These are phyloP conservation scores for Chlorella sorokiniana DNA, from an alignment of 139 green algal species.

Conservation along the genomic window DNA sequence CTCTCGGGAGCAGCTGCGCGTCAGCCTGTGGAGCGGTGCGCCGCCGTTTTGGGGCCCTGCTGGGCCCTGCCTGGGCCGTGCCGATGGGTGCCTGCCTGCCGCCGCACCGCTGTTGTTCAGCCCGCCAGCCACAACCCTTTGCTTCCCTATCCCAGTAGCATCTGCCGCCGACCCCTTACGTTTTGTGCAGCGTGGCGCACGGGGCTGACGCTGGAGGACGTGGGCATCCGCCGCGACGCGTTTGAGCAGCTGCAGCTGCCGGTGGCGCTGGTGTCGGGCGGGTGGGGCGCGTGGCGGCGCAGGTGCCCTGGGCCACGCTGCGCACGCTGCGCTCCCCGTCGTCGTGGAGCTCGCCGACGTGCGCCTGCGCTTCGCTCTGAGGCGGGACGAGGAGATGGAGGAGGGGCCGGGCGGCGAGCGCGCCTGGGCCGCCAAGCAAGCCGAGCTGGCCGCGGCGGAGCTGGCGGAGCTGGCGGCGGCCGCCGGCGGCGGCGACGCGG, in stretches of 20 bases:
- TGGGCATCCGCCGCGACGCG: constrained; percentile 54
- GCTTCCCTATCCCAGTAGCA: background rate
- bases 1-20: constrained; percentile 56
- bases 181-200: constrained; percentile 54
- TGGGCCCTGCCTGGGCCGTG: too few species aligned
- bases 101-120: too few species aligned
- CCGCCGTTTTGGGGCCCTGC: background rate
- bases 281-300: constrained; percentile 49
- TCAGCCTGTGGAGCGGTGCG: constrained; percentile 60
- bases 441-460: constrained; percentile 75
- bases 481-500: constrained; percentile 18
- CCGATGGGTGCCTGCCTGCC: too few species aligned
- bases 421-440: constrained; percentile 73
- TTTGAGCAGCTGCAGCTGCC: constrained; percentile 63
- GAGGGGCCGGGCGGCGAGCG: constrained; percentile 33
- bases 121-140: background rate
- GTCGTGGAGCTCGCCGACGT: constrained; percentile 51
- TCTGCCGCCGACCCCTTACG: background rate
- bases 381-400: constrained; percentile 40
- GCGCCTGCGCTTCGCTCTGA: constrained; percentile 18
- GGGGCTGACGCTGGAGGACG: constrained; percentile 58
- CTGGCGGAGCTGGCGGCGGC: constrained; percentile 33
- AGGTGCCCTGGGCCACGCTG: constrained; percentile 52
- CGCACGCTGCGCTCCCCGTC: constrained; percentile 42
- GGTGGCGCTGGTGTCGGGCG: constrained; percentile 43